Evolutionary conservation across 805 yeast species (phyloP).

Genomic region (Candida methanosorbosa): DNA sequence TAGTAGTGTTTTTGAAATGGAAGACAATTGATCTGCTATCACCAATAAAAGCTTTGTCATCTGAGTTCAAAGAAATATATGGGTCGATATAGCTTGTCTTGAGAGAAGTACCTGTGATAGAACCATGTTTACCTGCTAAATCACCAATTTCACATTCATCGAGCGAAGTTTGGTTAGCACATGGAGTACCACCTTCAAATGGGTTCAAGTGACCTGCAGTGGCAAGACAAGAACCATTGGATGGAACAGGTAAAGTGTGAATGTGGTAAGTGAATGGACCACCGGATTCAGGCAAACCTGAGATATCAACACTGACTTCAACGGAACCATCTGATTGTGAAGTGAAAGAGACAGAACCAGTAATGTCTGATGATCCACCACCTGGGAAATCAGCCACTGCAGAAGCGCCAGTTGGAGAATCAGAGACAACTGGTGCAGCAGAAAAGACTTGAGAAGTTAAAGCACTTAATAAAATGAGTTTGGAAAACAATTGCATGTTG

Average conservation of each 20-base stretch:
- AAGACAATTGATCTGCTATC: slow-evolving; percentile 37
- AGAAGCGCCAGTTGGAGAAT: slow-evolving; percentile 22
- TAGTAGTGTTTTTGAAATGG: slow-evolving; percentile 39
- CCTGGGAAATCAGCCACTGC: slow-evolving; percentile 45
- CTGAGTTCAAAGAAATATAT: slow-evolving; percentile 29
- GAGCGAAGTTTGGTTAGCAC: slow-evolving; percentile 8
- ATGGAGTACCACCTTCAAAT: slow-evolving; percentile 29
- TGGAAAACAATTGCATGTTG: too few relatives aligned
- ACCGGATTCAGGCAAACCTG: slow-evolving; percentile 32
- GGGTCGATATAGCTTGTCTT: slow-evolving; percentile 31
- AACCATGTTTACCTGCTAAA: slow-evolving; percentile 40
- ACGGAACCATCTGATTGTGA: slow-evolving; percentile 12
- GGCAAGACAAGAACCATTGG: slow-evolving; percentile 30
- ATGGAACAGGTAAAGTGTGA: slow-evolving; percentile 29
- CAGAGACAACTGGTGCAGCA: slow-evolving; percentile 3
- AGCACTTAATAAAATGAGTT: slow-evolving; percentile 1
- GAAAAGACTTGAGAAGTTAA: background rate
- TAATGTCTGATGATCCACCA: slow-evolving; percentile 14
- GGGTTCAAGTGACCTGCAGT: slow-evolving; percentile 36
- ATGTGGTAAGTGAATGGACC: slow-evolving; percentile 40
- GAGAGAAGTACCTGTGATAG: slow-evolving; percentile 33
- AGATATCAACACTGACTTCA: slow-evolving; percentile 34
- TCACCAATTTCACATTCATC: slow-evolving; percentile 37
- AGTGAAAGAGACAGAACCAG: slow-evolving; percentile 4
- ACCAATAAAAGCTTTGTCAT: slow-evolving; percentile 29